These are phyloP conservation scores for Adansonia digitata DNA, from an alignment of 345 rosid genomes.

Conservation along the genomic window DNA sequence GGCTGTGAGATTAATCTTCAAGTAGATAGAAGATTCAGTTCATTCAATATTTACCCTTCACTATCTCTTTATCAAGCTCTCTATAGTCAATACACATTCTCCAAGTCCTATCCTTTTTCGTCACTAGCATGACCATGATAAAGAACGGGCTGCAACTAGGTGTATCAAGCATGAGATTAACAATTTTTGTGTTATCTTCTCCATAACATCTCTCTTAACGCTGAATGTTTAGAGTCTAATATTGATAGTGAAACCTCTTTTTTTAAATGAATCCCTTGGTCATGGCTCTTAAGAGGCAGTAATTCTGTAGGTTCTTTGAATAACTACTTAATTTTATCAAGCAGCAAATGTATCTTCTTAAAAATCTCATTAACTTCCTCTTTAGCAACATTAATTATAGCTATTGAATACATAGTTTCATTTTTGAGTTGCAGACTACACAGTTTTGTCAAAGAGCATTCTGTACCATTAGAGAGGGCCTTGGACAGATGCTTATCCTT, in stretches of 20 bases:
- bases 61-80: background rate
- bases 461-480: background rate
- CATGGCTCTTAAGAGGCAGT: too few species aligned
- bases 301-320: too few species aligned
- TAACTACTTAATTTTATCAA: too few species aligned
- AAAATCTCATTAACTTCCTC: too few species aligned
- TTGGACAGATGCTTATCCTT: background rate
- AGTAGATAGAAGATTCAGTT: background rate
- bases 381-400: too few species aligned
- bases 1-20: background rate
- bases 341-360: too few species aligned
- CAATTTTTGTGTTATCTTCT: background rate
- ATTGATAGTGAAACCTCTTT: background rate
- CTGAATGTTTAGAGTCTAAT: background rate
- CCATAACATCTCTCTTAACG: background rate
- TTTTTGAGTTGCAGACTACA: too few species aligned
- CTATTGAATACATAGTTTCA: fast-evolving
- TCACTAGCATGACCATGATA: background rate
- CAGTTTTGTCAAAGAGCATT: background rate
- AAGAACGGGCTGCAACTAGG: background rate
- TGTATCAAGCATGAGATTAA: background rate
- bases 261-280: background rate
- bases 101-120: too few species aligned
- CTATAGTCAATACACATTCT: too few species aligned
- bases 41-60: background rate